A percentile compares a stretch with the other conserved stretches of the same genome.
These are phyloP conservation scores for Solanum phureja DNA, from an alignment of 257 asterid genomes.

Conservation along the genomic window DNA sequence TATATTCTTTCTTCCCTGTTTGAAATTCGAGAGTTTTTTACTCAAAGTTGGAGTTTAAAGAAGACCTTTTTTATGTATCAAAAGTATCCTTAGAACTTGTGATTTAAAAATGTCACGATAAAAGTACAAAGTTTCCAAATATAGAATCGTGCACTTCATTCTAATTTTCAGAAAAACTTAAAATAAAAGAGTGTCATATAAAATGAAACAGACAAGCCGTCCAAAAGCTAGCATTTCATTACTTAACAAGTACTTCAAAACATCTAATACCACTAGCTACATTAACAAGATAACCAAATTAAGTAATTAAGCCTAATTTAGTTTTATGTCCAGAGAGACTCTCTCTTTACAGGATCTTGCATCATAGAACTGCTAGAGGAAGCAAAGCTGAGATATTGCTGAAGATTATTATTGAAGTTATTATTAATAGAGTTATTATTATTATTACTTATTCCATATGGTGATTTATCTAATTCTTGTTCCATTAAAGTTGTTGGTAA, in stretches of 20 bases:
- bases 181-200: background rate
- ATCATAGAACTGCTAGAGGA: constrained; percentile 35
- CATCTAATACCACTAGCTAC: background rate
- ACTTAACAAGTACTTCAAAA: background rate
- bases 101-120: background rate
- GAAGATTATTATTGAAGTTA: constrained; percentile 36
- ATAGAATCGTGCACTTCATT: background rate
- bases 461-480: constrained; percentile 37
- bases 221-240: background rate
- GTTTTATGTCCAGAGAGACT: constrained; percentile 66
- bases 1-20: background rate
- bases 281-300: background rate
- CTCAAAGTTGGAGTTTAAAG: background rate
- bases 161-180: background rate
- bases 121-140: background rate
- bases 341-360: constrained; percentile 87
- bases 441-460: constrained; percentile 17
- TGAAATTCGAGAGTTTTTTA: background rate
- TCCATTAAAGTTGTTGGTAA: constrained; percentile 13
- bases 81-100: background rate
- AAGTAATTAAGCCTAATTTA: background rate
- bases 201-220: background rate
- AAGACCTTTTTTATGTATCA: accelerated
- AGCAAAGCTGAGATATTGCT: constrained; percentile 57
- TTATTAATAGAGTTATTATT: constrained; percentile 11